These are phyloP conservation scores for Afroboletus lepidellus DNA, from an alignment of 1,284 basidiomycete genomes.

Conservation along the genomic window DNA sequence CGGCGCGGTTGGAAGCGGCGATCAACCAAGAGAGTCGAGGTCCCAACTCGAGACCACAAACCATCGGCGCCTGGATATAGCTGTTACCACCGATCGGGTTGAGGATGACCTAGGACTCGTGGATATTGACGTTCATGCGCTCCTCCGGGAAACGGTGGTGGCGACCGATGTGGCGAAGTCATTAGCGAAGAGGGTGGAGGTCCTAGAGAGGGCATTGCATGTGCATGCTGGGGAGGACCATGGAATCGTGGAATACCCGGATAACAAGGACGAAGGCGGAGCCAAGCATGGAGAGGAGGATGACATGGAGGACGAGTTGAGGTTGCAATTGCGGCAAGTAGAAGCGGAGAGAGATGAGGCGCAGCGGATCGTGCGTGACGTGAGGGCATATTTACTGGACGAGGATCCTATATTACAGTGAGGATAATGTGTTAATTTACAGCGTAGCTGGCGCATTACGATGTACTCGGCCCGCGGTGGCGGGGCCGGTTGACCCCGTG, in stretches of 20 bases:
- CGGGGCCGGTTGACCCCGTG: too few relatives aligned
- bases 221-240: background rate
- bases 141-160: constrained; percentile 18
- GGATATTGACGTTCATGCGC: constrained; percentile 8
- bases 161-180: constrained; percentile 13
- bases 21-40: background rate
- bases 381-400: constrained; percentile 23
- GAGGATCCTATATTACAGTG: background rate
- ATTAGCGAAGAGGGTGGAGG: constrained; percentile 26
- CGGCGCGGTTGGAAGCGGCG: background rate
- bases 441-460: too few relatives aligned
- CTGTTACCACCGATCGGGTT: background rate
- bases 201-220: constrained; percentile 21
- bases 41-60: background rate
- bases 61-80: background rate
- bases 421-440: too few relatives aligned
- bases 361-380: constrained; percentile 14
- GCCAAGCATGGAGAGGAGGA: background rate
- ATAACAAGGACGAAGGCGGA: background rate
- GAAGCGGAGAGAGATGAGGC: constrained; percentile 26
- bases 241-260: background rate
- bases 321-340: constrained; percentile 12
- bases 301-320: constrained; percentile 9
- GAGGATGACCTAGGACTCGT: background rate
- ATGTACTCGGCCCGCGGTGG: too few relatives aligned